Evolutionary conservation across 2,329 filamentous ascomycete genomes (phyloP).

Genomic region (Periconia digitata): DNA sequence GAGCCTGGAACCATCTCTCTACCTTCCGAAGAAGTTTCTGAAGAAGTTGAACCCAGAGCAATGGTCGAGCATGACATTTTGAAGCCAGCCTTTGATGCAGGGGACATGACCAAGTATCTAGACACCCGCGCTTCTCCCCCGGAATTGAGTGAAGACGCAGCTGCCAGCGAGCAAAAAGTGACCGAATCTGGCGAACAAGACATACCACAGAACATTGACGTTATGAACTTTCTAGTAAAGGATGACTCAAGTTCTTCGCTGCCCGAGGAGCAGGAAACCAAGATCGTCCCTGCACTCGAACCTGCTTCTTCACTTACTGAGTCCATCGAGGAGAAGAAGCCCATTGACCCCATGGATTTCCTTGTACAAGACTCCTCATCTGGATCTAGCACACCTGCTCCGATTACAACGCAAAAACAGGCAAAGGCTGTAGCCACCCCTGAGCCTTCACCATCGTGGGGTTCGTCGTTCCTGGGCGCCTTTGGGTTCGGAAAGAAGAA

Average conservation of each 20-base stretch:
- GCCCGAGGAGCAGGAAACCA: neutral
- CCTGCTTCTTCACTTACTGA: neutral
- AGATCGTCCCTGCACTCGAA: neutral
- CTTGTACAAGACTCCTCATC: conserved; percentile 11
- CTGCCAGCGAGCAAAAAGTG: neutral
- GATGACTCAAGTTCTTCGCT: conserved; percentile 2
- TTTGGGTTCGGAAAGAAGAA: conserved; percentile 38
- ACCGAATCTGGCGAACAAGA: neutral
- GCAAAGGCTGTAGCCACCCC: conserved; percentile 1
- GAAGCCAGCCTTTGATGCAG: conserved; percentile 20
- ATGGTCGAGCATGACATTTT: conserved; percentile 22
- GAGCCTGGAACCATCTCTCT: conserved; percentile 13
- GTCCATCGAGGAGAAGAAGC: conserved; percentile 2
- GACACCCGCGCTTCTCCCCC: conserved; percentile 1
- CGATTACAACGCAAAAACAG: conserved; percentile 1
- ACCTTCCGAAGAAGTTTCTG: conserved; percentile 4
- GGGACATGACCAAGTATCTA: conserved; percentile 9
- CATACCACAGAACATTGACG: conserved; percentile 5
- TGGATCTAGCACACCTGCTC: neutral
- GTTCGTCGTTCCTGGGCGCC: conserved; percentile 28
- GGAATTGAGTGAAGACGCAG: neutral
- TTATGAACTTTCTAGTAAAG: conserved; percentile 15
- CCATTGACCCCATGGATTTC: conserved; percentile 14
- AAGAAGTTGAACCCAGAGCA: neutral
- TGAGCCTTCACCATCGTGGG: conserved; percentile 22